Evolutionary conservation across 129 eudicot genomes (phyloP).

Genomic region (Saussurea involucrata): DNA sequence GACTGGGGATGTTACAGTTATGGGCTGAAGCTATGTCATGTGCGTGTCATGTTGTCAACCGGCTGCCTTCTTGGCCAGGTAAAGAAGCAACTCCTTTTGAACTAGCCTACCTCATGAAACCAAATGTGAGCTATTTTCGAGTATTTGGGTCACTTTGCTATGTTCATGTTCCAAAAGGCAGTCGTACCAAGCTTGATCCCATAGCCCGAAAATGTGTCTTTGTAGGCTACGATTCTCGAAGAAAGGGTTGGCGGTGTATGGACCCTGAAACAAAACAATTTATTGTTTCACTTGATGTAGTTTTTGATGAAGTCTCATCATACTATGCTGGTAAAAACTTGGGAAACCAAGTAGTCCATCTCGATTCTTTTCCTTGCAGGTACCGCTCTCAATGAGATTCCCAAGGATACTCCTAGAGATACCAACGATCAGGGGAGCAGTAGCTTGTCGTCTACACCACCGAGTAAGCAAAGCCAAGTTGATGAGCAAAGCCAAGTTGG

Average conservation of each 20-base stretch:
- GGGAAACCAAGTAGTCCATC: background rate
- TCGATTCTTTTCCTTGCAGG: background rate
- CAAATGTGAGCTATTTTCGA: constrained; percentile 19
- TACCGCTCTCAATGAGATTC: background rate
- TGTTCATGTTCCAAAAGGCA: background rate
- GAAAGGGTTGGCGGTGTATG: constrained; percentile 7
- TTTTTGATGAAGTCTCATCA: background rate
- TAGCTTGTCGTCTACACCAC: background rate
- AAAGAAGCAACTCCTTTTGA: too few relatives aligned
- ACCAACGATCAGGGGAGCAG: background rate
- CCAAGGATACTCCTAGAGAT: background rate
- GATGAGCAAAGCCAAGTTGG: background rate
- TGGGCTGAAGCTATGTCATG: too few relatives aligned
- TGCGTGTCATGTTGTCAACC: too few relatives aligned
- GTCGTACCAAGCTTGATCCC: too few relatives aligned
- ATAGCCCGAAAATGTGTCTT: too few relatives aligned
- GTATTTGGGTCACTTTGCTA: constrained; percentile 4
- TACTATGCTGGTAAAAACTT: background rate
- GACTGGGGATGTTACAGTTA: too few relatives aligned
- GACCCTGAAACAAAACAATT: background rate
- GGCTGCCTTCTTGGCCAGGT: too few relatives aligned
- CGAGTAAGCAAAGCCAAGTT: background rate
- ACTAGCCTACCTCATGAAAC: too few relatives aligned
- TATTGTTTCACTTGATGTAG: background rate
- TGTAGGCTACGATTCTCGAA: background rate